Conservation (phyloP, 768 basidiomycete genomes). For the Rossbeevera mucosa region DNA sequence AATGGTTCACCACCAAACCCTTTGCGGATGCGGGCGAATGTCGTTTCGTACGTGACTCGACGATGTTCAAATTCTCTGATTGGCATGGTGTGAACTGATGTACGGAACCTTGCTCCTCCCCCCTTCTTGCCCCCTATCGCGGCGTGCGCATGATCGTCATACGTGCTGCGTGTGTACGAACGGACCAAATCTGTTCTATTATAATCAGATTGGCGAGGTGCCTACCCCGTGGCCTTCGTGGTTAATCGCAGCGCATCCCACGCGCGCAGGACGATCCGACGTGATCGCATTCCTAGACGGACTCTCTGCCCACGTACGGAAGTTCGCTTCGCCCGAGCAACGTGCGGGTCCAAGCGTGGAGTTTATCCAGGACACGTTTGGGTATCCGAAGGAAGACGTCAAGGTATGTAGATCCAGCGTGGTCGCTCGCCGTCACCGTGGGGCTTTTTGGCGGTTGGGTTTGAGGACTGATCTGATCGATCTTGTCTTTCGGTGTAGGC, state of each 20-base stretch:
- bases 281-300: slow-evolving; percentile 57
- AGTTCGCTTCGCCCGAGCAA: slow-evolving; percentile 58
- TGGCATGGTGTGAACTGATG: background rate
- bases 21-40: slow-evolving; percentile 75
- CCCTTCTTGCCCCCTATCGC: background rate
- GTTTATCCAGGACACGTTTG: slow-evolving; percentile 76
- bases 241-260: slow-evolving; percentile 85
- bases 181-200: background rate
- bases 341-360: slow-evolving; percentile 58
- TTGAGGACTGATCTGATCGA: background rate
- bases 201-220: slow-evolving; percentile 67
- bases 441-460: background rate
- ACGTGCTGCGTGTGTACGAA: background rate
- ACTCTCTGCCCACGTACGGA: slow-evolving; percentile 60
- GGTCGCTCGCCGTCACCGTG: background rate
- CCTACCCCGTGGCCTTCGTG: slow-evolving; percentile 97
- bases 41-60: slow-evolving; percentile 60
- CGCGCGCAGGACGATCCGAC: slow-evolving; percentile 46
- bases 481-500: slow-evolving; percentile 41
- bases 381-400: slow-evolving; percentile 80
- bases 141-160: background rate
- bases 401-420: slow-evolving; percentile 37
- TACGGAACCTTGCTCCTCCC: background rate
- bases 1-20: slow-evolving; percentile 87
- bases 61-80: too few relatives aligned